phyloP scores from a whole-genome alignment of 2,329 filamentous ascomycete species.

The Conoideocrella luteorostrata region DNA sequence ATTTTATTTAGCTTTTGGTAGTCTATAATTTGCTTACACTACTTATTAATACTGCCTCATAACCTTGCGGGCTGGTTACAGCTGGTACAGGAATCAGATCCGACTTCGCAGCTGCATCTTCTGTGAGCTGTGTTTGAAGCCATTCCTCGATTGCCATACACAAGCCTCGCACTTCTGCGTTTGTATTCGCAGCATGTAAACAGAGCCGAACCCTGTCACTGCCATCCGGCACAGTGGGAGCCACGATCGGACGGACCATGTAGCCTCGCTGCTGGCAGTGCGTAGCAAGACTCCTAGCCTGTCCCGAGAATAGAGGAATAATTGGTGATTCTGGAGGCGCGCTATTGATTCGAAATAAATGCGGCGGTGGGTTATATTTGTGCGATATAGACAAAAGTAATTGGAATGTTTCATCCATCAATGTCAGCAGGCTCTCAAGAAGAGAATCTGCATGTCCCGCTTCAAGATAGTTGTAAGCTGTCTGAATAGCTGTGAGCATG shows the following conservation, averaged over 20 bases:
- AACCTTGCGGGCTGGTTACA: too few relatives aligned
- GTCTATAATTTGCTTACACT: constrained; percentile 8
- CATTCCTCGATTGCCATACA: constrained; percentile 42
- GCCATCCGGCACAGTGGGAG: constrained; percentile 60
- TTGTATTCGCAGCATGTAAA: constrained; percentile 60
- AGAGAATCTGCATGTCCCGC: constrained; percentile 38
- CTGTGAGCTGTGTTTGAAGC: constrained; percentile 20
- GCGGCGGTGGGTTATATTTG: constrained; percentile 9
- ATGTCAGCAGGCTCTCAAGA: constrained; percentile 23
- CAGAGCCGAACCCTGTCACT: constrained; percentile 60
- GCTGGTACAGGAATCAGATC: background rate
- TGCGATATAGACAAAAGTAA: constrained; percentile 35
- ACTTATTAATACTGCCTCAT: background rate
- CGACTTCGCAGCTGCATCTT: background rate
- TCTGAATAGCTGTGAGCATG: constrained; percentile 50
- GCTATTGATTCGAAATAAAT: constrained; percentile 28
- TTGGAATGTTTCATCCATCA: constrained; percentile 33
- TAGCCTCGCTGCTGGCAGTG: constrained; percentile 54
- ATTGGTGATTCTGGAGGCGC: constrained; percentile 51
- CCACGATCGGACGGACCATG: constrained; percentile 58
- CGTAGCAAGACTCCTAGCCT: constrained; percentile 51
- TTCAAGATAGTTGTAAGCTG: constrained; percentile 51
- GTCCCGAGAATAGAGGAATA: constrained; percentile 52
- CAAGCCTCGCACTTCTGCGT: constrained; percentile 48
- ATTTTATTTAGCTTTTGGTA: background rate